Conservation (phyloP, 1,284 basidiomycete genomes). For the Mycena citricolor region DNA sequence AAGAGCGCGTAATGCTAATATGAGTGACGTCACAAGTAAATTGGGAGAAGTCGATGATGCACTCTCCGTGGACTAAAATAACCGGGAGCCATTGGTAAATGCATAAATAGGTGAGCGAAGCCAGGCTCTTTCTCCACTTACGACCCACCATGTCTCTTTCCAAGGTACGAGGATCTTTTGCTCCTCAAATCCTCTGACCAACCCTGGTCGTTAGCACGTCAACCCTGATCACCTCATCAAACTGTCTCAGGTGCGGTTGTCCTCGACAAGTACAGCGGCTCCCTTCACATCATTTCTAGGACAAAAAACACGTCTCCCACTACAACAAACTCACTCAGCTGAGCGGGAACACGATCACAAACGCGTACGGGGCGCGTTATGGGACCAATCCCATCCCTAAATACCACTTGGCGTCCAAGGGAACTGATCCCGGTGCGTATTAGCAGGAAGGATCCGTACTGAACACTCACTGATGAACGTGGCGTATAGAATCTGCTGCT, state of each 20-base stretch:
- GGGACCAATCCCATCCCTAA: constrained; percentile 65
- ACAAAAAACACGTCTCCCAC: constrained; percentile 42
- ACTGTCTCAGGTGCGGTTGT: constrained; percentile 47
- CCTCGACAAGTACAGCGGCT: background rate
- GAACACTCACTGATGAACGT: too few relatives aligned
- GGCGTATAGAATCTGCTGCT: constrained; percentile 60
- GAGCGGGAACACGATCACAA: constrained; percentile 34
- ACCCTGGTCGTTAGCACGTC: constrained; percentile 48
- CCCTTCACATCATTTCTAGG: constrained; percentile 31
- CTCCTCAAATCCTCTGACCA: background rate
- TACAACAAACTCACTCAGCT: constrained; percentile 41
- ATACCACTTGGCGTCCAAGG: constrained; percentile 62
- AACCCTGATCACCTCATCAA: constrained; percentile 61
- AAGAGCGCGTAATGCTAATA: background rate
- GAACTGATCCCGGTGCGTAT: constrained; percentile 19
- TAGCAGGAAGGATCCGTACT: too few relatives aligned
- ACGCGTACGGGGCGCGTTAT: constrained; percentile 66
- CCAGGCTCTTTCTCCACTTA: constrained; percentile 13
- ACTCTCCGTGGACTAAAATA: too few relatives aligned
- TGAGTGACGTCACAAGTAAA: background rate
- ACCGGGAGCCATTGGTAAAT: too few relatives aligned
- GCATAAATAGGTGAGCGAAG: background rate
- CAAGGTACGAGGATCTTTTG: constrained; percentile 31
- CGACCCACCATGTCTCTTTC: constrained; percentile 38
- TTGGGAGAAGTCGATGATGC: too few relatives aligned